These are phyloP conservation scores for Pyrus betulifolia DNA, from an alignment of 306 rosid genomes.

Conservation along the genomic window DNA sequence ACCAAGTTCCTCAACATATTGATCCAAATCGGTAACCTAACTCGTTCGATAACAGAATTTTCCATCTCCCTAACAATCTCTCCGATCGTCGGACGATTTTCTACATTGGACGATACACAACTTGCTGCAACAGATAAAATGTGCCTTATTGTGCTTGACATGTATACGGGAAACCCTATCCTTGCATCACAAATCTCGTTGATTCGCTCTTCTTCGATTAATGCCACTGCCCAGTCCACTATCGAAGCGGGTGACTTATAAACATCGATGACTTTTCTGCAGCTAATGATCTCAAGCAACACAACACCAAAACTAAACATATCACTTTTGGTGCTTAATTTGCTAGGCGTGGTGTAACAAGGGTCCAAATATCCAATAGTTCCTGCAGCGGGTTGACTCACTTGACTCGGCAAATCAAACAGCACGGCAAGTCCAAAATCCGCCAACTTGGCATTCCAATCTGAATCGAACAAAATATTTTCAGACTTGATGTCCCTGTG, in stretches of 20 bases:
- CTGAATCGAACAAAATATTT: constrained; percentile 45
- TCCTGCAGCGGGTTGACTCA: constrained; percentile 37
- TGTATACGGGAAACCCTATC: not conserved
- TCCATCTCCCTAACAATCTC: constrained; percentile 35
- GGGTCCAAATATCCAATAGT: constrained; percentile 58
- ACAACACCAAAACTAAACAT: constrained; percentile 55
- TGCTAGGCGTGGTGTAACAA: constrained; percentile 31
- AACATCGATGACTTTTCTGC: constrained; percentile 40
- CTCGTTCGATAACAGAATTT: constrained; percentile 8
- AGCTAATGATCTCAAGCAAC: constrained; percentile 42
- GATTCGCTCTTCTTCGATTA: constrained; percentile 3
- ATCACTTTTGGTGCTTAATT: constrained; percentile 47
- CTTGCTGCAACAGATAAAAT: constrained; percentile 22
- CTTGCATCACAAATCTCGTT: constrained; percentile 22
- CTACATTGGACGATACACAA: constrained; percentile 34
- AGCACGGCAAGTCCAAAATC: constrained; percentile 54
- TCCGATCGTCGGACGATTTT: constrained; percentile 29
- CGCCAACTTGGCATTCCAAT: constrained; percentile 41
- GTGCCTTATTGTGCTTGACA: constrained; percentile 11
- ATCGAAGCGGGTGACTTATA: constrained; percentile 21
- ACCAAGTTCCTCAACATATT: constrained; percentile 7
- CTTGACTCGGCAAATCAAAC: not conserved
- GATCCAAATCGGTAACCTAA: constrained; percentile 27
- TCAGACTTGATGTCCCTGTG: constrained; percentile 54
- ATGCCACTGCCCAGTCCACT: constrained; percentile 42